Evolutionary conservation across 1,284 basidiomycete species (phyloP), one percentile per base, ranked within the genome.

Genomic region (Trichosporon ovoides): DNA sequence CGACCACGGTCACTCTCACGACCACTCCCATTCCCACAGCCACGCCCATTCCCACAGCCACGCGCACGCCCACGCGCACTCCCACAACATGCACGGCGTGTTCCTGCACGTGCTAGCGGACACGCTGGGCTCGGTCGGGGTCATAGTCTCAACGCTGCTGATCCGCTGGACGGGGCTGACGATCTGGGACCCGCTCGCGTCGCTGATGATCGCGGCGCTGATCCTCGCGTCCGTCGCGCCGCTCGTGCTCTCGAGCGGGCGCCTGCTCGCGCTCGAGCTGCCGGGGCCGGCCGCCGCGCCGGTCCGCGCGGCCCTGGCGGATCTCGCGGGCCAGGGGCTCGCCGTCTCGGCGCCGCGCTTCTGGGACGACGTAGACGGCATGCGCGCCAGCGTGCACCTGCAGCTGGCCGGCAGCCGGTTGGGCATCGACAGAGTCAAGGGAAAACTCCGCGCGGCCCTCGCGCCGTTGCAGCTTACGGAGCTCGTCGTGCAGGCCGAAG

Each of bases 131-230:
- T 64, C 59, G 11, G 94, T 98, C 18, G 96, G 96, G n/a, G 96
- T 99, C 9, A 98, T 99, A 71, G 84, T 98, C 55, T 98, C 94
- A 20, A 99, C 96, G 3, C 80, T 98, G 14, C 83, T 98, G 59
- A 98, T 99, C 66, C 87, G 95, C 68, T 87, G 87, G 60, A 98
- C 96, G 68, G 95, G 95, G n/a, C 98, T 94, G 94, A 98, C 96
- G 3, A 94, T 94, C 16, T 99, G 98, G 73, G 96, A 99, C 76
- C 96, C 96, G 2, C 93, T 99, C 61, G 96, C 96, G 0, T 96
- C 92, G 11, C 80, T 99, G 37, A 94, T 99, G 74, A 99, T 99
- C 68, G 96, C 96, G 1, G 79, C 91, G 10, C 81, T 99, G 63
- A 99, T 99, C 67, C 89, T 92, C 28, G 95, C 89, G 3, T 93